Conservation (phyloP, 768 basidiomycete species). For the Gymnopilus junonius region DNA sequence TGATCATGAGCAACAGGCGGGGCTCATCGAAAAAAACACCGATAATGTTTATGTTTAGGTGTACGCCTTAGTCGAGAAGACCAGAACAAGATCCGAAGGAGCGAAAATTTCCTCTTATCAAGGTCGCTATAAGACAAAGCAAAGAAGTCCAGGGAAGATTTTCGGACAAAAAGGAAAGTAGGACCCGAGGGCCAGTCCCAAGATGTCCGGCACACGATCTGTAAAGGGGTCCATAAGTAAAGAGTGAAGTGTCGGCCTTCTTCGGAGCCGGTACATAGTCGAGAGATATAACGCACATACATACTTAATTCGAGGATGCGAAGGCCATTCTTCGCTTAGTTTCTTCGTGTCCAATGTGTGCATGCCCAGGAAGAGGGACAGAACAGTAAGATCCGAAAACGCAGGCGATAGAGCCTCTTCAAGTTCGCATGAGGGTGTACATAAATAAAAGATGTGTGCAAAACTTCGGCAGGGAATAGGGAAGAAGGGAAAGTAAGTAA, state of each 20-base stretch:
- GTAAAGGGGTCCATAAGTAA: neutral
- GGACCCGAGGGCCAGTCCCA: neutral
- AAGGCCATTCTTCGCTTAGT: too few species aligned
- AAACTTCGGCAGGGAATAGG: neutral
- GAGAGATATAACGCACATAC: too few species aligned
- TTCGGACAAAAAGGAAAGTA: neutral
- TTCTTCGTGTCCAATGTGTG: too few species aligned
- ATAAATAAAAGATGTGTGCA: neutral
- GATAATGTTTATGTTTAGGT: too few species aligned
- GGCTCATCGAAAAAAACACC: too few species aligned
- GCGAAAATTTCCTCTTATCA: neutral
- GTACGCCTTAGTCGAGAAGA: neutral
- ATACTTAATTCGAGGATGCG: neutral
- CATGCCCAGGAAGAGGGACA: neutral
- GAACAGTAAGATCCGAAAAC: neutral
- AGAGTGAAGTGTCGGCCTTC: neutral
- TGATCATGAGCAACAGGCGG: too few species aligned
- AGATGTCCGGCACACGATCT: neutral
- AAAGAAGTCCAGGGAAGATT: neutral
- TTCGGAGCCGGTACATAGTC: too few species aligned
- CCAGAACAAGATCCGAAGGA: neutral
- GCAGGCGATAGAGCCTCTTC: neutral
- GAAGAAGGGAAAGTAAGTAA: neutral
- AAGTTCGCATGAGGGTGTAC: neutral
- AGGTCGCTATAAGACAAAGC: neutral